Evolutionary conservation across 1,284 basidiomycete genomes (phyloP).

Genomic region (Baeospora myosura): DNA sequence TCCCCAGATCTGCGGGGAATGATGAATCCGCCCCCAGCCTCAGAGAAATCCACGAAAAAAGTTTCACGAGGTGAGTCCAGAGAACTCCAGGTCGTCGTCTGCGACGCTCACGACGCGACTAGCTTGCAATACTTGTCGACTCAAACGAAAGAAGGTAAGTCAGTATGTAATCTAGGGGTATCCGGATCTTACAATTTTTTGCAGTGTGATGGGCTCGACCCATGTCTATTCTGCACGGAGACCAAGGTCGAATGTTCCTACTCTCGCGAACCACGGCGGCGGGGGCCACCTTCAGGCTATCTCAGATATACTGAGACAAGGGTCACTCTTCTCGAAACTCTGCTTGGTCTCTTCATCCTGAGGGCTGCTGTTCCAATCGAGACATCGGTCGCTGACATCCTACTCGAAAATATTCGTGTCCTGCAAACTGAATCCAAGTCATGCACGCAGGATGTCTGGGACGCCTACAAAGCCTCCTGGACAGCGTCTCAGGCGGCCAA

Average conservation of each 20-base stretch:
- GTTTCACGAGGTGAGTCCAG: constrained; percentile 20
- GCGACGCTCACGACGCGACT: constrained; percentile 1
- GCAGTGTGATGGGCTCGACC: constrained; percentile 23
- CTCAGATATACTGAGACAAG: constrained; percentile 22
- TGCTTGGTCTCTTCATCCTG: constrained; percentile 19
- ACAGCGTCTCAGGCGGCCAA: constrained; percentile 15
- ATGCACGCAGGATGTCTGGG: constrained; percentile 23
- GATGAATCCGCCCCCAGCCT: constrained; percentile 16
- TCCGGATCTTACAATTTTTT: neutral
- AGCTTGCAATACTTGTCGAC: constrained; percentile 24
- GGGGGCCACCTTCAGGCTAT: constrained; percentile 23
- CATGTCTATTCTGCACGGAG: constrained; percentile 22
- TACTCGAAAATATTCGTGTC: constrained; percentile 12
- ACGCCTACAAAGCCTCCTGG: constrained; percentile 20
- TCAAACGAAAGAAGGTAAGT: constrained; percentile 22
- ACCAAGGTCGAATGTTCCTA: constrained; percentile 22
- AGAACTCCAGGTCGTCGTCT: constrained; percentile 2
- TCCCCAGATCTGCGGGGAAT: constrained; percentile 17
- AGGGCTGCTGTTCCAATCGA: neutral
- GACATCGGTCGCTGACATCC: constrained; percentile 9
- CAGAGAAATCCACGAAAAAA: constrained; percentile 21
- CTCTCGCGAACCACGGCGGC: constrained; percentile 21
- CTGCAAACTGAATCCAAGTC: constrained; percentile 16
- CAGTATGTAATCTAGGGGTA: neutral
- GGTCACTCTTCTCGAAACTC: constrained; percentile 20